A percentile compares a stretch with the other conserved stretches of the same genome.
Evolutionary conservation across 352 stramenopile species (phyloP).

Genomic region (Bremia lactucae): DNA sequence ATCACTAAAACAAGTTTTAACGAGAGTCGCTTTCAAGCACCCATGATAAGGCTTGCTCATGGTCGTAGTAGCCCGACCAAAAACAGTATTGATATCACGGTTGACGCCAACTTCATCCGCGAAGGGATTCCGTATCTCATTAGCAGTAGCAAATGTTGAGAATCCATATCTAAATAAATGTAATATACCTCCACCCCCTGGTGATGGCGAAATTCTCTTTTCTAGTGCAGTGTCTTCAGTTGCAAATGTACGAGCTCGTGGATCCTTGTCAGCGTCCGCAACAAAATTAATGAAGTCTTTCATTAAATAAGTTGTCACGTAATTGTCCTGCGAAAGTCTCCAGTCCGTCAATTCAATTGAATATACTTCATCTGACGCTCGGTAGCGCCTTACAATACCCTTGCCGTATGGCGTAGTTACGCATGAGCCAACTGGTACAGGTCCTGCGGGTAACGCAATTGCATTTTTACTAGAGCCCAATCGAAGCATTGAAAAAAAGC

Average conservation of each 20-base stretch:
- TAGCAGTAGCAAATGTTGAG: conserved; percentile 1
- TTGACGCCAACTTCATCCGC: conserved; percentile 26
- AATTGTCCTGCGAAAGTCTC: conserved; percentile 22
- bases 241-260: conserved; percentile 22
- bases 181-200: conserved; percentile 52
- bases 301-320: conserved; percentile 45
- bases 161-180: conserved; percentile 50
- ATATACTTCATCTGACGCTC: conserved; percentile 21
- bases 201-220: conserved; percentile 6
- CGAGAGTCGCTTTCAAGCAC: conserved; percentile 32
- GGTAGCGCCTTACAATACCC: conserved; percentile 39
- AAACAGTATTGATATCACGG: conserved; percentile 43
- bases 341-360: conserved; percentile 33
- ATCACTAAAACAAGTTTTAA: conserved; percentile 32
- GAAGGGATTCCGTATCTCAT: conserved; percentile 19
- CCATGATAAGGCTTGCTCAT: conserved; percentile 46
- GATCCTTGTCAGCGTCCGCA: conserved; percentile 20
- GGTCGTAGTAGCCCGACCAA: conserved; percentile 36
- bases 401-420: conserved; percentile 55
- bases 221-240: conserved; percentile 10
- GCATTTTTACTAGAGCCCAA: conserved; percentile 18
- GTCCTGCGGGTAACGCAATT: neutral
- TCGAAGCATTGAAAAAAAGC: conserved; percentile 61
- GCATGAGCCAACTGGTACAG: conserved; percentile 22
- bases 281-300: conserved; percentile 29